Evolutionary conservation across 2,329 filamentous ascomycete species (phyloP).

Genomic region (Macroventuria anomochaeta): DNA sequence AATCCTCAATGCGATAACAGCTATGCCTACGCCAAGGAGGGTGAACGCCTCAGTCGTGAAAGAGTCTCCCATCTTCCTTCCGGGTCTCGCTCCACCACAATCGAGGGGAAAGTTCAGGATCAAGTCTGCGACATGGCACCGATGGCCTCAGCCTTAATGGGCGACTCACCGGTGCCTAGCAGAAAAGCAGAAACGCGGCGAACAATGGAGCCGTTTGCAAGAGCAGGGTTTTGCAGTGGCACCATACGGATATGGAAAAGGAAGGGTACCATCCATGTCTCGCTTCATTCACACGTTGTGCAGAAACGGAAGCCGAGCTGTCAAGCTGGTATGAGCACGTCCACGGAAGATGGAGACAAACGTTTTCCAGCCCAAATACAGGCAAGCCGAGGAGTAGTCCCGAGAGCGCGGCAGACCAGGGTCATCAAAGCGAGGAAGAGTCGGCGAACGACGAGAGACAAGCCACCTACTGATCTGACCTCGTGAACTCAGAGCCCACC

Average conservation of each 20-base stretch:
- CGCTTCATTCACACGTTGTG: background rate
- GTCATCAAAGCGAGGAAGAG: background rate
- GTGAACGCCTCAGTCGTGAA: conserved; percentile 26
- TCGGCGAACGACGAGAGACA: background rate
- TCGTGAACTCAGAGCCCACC: background rate
- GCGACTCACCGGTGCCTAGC: background rate
- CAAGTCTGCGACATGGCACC: conserved; percentile 5
- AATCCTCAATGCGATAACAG: conserved; percentile 59
- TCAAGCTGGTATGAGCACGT: conserved; percentile 3
- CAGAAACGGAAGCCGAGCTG: background rate
- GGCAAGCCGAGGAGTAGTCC: background rate
- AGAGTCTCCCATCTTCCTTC: conserved; percentile 15
- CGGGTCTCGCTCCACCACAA: background rate
- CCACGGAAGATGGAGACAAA: conserved; percentile 1
- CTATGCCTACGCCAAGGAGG: conserved; percentile 35
- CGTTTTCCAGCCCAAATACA: background rate
- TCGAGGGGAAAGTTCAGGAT: background rate
- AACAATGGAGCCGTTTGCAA: conserved; percentile 8
- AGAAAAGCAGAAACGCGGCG: background rate
- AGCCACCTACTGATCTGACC: background rate
- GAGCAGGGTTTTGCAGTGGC: background rate
- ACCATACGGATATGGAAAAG: background rate
- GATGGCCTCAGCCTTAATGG: conserved; percentile 10
- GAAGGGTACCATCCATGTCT: background rate
- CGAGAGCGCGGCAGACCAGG: background rate